Evolutionary conservation across 2,329 filamentous ascomycete species (phyloP).

Genomic region (Stagonosporopsis cucurbitacearum): DNA sequence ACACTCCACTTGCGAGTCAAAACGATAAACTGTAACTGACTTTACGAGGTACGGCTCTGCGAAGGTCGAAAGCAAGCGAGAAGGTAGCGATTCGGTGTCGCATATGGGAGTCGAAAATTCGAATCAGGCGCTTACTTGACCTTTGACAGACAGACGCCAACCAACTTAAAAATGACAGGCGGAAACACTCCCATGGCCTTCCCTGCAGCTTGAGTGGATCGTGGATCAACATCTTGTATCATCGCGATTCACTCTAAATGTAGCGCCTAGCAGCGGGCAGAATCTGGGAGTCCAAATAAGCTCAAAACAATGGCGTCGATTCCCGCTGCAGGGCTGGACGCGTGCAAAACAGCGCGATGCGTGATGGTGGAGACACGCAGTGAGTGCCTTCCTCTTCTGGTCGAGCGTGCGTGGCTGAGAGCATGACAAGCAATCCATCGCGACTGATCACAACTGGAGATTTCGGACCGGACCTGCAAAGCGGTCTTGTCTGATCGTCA

Average conservation of each 20-base stretch:
- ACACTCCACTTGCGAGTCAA: conserved; percentile 18
- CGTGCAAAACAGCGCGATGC: conserved; percentile 21
- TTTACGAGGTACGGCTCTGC: conserved; percentile 19
- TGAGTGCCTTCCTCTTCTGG: conserved; percentile 32
- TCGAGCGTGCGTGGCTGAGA: conserved; percentile 14
- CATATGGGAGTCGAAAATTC: conserved; percentile 4
- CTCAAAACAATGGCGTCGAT: conserved; percentile 27
- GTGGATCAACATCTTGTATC: background rate
- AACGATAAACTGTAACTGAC: conserved; percentile 16
- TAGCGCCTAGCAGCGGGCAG: background rate
- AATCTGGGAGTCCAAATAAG: conserved; percentile 28
- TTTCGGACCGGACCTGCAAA: background rate
- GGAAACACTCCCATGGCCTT: background rate
- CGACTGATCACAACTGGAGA: background rate
- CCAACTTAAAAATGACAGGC: background rate
- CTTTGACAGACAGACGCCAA: background rate
- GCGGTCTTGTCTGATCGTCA: background rate
- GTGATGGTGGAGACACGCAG: conserved; percentile 28
- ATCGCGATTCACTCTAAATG: background rate
- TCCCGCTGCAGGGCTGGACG: conserved; percentile 28
- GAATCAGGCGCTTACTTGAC: conserved; percentile 9
- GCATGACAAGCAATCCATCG: background rate
- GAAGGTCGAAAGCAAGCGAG: conserved; percentile 9
- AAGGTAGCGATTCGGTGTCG: conserved; percentile 4
- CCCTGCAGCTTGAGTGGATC: conserved; percentile 2